phyloP scores from a whole-genome alignment of 2,329 filamentous ascomycete species.

The Kalmusia sp. region DNA sequence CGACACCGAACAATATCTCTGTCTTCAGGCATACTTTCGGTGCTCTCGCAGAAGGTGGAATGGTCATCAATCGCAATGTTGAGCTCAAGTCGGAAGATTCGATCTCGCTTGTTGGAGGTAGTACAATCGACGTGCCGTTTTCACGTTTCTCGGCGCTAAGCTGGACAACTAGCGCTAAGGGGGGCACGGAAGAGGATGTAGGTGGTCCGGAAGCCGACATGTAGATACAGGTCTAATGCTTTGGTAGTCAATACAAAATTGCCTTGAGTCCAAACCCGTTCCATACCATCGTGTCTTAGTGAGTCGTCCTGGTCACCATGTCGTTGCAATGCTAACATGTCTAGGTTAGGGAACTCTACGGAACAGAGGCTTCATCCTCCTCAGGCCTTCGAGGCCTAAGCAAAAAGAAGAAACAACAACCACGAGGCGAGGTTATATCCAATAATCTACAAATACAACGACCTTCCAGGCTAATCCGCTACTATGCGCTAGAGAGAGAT shows the following conservation, averaged over 20 bases:
- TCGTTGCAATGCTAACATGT: neutral
- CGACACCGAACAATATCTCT: slow-evolving; percentile 19
- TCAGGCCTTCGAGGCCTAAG: neutral
- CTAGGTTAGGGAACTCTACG: neutral
- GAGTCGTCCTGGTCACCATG: neutral
- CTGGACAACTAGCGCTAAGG: neutral
- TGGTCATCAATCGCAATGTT: slow-evolving; percentile 29
- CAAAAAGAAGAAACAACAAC: neutral
- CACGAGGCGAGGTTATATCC: neutral
- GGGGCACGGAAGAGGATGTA: slow-evolving; percentile 9
- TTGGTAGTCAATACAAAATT: slow-evolving; percentile 7
- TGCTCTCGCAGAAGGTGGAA: slow-evolving; percentile 65
- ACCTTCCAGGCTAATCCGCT: neutral
- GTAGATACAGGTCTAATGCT: slow-evolving; percentile 12
- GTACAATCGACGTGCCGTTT: slow-evolving; percentile 59
- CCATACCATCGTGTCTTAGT: slow-evolving; percentile 5
- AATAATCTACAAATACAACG: neutral
- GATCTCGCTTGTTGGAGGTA: slow-evolving; percentile 27
- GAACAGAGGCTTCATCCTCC: too few species aligned
- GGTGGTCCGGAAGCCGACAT: slow-evolving; percentile 5
- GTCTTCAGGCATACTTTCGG: slow-evolving; percentile 61
- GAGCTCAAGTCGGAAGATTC: neutral
- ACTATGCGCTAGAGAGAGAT: neutral
- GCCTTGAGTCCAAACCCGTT: neutral
- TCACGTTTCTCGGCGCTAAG: slow-evolving; percentile 40